Base-by-base conservation (phyloP, 257 asterid species). In the Agastache rugosa region DNA sequence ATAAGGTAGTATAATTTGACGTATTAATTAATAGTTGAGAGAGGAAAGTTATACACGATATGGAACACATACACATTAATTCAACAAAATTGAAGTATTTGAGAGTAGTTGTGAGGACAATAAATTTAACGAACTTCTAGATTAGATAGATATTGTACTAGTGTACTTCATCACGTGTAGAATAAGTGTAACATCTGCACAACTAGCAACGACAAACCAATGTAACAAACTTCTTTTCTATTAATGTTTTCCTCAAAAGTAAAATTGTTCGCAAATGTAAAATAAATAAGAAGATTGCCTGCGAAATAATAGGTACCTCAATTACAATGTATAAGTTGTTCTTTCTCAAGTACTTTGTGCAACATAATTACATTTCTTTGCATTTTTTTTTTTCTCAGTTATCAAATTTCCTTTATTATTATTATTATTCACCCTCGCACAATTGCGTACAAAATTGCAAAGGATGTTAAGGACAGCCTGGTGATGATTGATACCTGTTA, bases 381-480 rank as follows among this genome's bases (percentile, higher is more conserved):
- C 67, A 69, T 63, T 65, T 35, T 34, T 72, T 71, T 55, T 15
- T 16, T 48, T 48, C 23, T 48, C 19, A 48, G 55, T 23, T 59
- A n/a, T 39, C 64, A 37, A 69, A 27, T 48, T 41, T 60, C 34
- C 27, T 8, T n/a, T n/a, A n/a, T n/a, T n/a, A n/a, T n/a, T n/a
- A n/a, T n/a, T n/a, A n/a, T n/a, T n/a, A n/a, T 35, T 50, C 22
- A 47, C 86, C 87, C 75, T 67, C 34, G 85, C 88, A 75, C 65
- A 70, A 70, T 80, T 79, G 84, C 56, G 42, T 31, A 80, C 85
- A 88, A 89, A 89, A 80, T 77, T 87, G 89, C 92, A 73, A 75
- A 84, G 85, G 81, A 42, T 62, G 51, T 64, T 39, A 34, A 31
- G 39, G 22, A 20, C 65, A 48, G 73, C 45, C 56, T 9, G 51